Percentiles rank a stretch among this genome's conserved stretches.
Evolutionary conservation across 2,329 filamentous ascomycete species (phyloP).

Genomic region (Paraconiothyrium brasiliense): DNA sequence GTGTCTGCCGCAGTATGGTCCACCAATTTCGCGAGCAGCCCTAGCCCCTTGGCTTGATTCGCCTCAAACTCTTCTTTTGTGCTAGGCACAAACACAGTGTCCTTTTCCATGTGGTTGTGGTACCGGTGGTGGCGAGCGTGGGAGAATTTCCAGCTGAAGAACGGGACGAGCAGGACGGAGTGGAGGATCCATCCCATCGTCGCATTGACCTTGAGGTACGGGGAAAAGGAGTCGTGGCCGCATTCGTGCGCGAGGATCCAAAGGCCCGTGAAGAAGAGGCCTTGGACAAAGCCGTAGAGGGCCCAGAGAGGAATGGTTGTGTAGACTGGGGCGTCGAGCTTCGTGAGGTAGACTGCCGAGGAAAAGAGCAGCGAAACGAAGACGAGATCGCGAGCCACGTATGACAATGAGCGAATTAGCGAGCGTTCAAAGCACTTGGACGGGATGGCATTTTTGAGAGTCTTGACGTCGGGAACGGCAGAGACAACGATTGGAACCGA

Average conservation of each 20-base stretch:
- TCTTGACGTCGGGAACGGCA: constrained; percentile 34
- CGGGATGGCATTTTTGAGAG: constrained; percentile 34
- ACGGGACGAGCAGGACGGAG: constrained; percentile 72
- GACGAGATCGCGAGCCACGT: constrained; percentile 34
- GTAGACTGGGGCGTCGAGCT: constrained; percentile 26
- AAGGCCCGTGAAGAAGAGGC: constrained; percentile 72
- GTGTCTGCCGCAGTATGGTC: constrained; percentile 63
- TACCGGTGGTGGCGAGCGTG: constrained; percentile 76
- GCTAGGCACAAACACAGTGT: constrained; percentile 53
- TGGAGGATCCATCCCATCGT: constrained; percentile 71
- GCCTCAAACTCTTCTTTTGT: not conserved
- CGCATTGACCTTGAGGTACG: constrained; percentile 66
- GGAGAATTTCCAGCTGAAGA: constrained; percentile 77
- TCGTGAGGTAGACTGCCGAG: constrained; percentile 17
- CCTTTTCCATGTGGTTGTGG: constrained; percentile 72
- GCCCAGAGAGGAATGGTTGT: constrained; percentile 56
- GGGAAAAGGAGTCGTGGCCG: constrained; percentile 74
- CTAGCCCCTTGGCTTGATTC: not conserved
- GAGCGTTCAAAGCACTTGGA: constrained; percentile 38
- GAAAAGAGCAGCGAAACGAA: constrained; percentile 14
- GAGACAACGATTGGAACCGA: not conserved
- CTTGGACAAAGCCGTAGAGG: constrained; percentile 70
- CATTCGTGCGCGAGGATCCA: constrained; percentile 75
- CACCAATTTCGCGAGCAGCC: constrained; percentile 32
- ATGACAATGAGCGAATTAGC: constrained; percentile 32